Percentiles rank a stretch among this genome's conserved stretches.
Conservation (phyloP, 1,139 yeast genomes). For the Lodderomyces metapsilosis region DNA sequence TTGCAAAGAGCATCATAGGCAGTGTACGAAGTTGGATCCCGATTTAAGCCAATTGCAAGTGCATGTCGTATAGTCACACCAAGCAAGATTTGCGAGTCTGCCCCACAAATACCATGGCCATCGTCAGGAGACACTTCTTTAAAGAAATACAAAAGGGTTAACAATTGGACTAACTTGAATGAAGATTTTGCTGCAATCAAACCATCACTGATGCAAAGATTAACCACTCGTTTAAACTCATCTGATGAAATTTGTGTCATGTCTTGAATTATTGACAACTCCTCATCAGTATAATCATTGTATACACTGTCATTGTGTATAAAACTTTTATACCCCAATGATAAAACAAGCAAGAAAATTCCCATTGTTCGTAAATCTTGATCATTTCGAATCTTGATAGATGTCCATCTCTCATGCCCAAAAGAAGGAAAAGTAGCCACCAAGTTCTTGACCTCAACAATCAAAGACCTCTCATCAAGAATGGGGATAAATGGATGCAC, state of each 20-base stretch:
- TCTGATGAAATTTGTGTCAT: slow-evolving; percentile 25
- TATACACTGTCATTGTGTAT: slow-evolving; percentile 35
- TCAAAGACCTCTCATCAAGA: slow-evolving; percentile 29
- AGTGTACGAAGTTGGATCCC: slow-evolving; percentile 39
- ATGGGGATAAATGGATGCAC: slow-evolving; percentile 42
- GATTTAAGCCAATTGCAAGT: slow-evolving; percentile 40
- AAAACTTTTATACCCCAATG: slow-evolving; percentile 42
- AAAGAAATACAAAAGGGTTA: slow-evolving; percentile 35
- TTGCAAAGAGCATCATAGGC: slow-evolving; percentile 32
- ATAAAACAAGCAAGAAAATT: slow-evolving; percentile 28
- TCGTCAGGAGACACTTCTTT: slow-evolving; percentile 43
- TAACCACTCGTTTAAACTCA: slow-evolving; percentile 25
- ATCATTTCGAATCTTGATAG: slow-evolving; percentile 28
- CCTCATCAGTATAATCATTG: slow-evolving; percentile 30
- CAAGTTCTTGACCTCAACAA: slow-evolving; percentile 26
- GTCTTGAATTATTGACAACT: slow-evolving; percentile 27
- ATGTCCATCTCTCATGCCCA: slow-evolving; percentile 20
- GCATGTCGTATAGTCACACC: slow-evolving; percentile 43
- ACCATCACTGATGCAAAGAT: slow-evolving; percentile 34
- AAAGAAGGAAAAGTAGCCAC: slow-evolving; percentile 29
- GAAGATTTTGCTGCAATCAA: slow-evolving; percentile 30
- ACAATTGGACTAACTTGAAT: slow-evolving; percentile 32
- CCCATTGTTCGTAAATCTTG: slow-evolving; percentile 34
- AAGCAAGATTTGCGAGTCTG: slow-evolving; percentile 40
- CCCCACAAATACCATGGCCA: slow-evolving; percentile 44